Percentiles rank a stretch among this genome's conserved stretches.
phyloP scores from a whole-genome alignment of 2,329 filamentous ascomycete species.

The Trichophyton rubrum region DNA sequence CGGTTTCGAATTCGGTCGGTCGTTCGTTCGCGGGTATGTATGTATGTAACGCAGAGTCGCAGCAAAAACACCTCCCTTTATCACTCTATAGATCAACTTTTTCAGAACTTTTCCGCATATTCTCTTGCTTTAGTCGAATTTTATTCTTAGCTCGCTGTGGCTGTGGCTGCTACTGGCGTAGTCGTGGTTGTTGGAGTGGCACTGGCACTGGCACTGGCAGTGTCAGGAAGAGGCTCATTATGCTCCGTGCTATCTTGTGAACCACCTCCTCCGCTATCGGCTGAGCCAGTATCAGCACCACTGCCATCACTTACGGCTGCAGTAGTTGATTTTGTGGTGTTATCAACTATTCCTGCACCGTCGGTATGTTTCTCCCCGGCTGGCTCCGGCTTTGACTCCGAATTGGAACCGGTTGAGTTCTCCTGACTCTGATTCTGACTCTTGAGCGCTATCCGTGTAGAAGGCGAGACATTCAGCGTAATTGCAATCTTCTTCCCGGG shows the following conservation, averaged over 20 bases:
- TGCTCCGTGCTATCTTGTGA: background rate
- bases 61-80: too few species aligned
- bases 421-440: background rate
- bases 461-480: constrained; percentile 21
- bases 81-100: too few species aligned
- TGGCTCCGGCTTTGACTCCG: background rate
- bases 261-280: background rate
- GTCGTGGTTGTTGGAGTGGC: background rate
- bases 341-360: background rate
- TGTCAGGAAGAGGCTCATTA: too few species aligned
- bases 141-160: background rate
- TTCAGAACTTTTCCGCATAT: background rate
- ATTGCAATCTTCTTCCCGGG: constrained; percentile 28
- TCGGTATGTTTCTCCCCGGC: background rate
- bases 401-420: background rate
- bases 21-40: too few species aligned
- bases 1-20: too few species aligned
- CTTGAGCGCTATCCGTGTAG: constrained; percentile 8
- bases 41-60: too few species aligned
- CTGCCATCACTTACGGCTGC: background rate
- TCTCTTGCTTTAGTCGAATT: background rate
- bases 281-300: background rate
- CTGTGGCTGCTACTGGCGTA: background rate
- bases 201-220: background rate
- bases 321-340: background rate